Evolutionary conservation across 2,329 filamentous ascomycete genomes (phyloP).

Genomic region (Magnaporthales sp.): DNA sequence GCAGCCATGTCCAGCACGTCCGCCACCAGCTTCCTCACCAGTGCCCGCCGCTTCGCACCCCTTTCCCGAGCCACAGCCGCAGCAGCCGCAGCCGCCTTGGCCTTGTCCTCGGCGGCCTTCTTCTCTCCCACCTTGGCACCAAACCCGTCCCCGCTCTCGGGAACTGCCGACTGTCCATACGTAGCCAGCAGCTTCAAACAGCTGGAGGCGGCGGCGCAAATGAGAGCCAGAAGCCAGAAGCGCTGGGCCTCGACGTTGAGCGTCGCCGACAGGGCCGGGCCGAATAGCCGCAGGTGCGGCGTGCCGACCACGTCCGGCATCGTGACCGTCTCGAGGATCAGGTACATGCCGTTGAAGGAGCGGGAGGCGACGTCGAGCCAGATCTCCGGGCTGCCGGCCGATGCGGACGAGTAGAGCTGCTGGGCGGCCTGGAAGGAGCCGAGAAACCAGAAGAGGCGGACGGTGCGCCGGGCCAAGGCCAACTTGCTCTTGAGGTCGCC

Average conservation of each 20-base stretch:
- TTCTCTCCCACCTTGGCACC: slow-evolving; percentile 19
- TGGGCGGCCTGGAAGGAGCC: slow-evolving; percentile 47
- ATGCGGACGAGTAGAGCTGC: slow-evolving; percentile 26
- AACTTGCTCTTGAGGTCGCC: slow-evolving; percentile 29
- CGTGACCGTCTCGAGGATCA: slow-evolving; percentile 56
- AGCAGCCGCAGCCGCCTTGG: slow-evolving; percentile 17
- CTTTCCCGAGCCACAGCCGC: background rate
- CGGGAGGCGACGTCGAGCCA: slow-evolving; percentile 48
- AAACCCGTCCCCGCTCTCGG: slow-evolving; percentile 20
- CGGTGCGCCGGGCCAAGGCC: slow-evolving; percentile 47
- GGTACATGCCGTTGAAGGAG: slow-evolving; percentile 57
- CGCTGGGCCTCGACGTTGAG: slow-evolving; percentile 54
- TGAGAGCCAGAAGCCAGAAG: slow-evolving; percentile 60
- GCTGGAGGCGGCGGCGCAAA: slow-evolving; percentile 36
- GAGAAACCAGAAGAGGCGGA: slow-evolving; percentile 62
- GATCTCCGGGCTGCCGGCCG: slow-evolving; percentile 18
- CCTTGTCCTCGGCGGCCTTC: slow-evolving; percentile 23
- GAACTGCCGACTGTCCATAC: slow-evolving; percentile 25
- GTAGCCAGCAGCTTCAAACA: slow-evolving; percentile 31
- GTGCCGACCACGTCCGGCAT: slow-evolving; percentile 43
- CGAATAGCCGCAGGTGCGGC: slow-evolving; percentile 41
- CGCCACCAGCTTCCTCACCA: slow-evolving; percentile 30
- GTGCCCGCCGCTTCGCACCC: slow-evolving; percentile 11
- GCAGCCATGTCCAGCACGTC: slow-evolving; percentile 55
- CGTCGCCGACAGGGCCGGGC: slow-evolving; percentile 31